Conservation (phyloP, 2,329 filamentous ascomycete genomes). For the Pezicula neosporulosa region DNA sequence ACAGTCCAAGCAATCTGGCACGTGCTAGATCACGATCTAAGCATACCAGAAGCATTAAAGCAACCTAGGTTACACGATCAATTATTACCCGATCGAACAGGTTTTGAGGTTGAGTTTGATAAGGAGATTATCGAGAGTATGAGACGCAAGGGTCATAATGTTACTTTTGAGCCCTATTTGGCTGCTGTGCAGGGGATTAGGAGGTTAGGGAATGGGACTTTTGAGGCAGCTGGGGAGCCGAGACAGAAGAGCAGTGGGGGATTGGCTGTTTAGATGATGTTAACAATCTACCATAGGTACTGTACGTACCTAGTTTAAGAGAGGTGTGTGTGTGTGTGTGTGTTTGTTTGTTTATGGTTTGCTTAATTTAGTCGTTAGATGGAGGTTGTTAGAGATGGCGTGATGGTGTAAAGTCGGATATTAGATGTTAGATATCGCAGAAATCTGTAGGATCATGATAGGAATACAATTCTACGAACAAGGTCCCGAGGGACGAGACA, state of each 20-base stretch:
- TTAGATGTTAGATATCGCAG: too few relatives aligned
- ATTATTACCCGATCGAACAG: constrained; percentile 65
- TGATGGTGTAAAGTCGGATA: too few relatives aligned
- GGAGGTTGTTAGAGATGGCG: too few relatives aligned
- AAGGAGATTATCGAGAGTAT: constrained; percentile 62
- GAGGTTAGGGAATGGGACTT: constrained; percentile 58
- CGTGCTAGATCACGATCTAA: constrained; percentile 62
- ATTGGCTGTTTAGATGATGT: constrained; percentile 5
- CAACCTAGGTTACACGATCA: constrained; percentile 78
- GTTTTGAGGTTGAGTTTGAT: constrained; percentile 68
- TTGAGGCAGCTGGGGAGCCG: constrained; percentile 76
- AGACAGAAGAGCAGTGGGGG: constrained; percentile 59
- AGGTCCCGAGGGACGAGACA: too few relatives aligned
- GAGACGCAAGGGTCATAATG: constrained; percentile 62
- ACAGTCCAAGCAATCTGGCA: constrained; percentile 73
- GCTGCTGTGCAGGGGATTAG: constrained; percentile 72
- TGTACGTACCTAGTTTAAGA: too few relatives aligned
- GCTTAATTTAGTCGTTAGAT: too few relatives aligned
- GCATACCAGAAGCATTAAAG: constrained; percentile 57
- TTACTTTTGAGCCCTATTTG: constrained; percentile 60
- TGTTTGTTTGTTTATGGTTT: too few relatives aligned
- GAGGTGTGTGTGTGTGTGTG: too few relatives aligned
- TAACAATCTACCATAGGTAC: too few relatives aligned
- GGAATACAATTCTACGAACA: too few relatives aligned
- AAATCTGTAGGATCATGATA: too few relatives aligned